phyloP scores from a whole-genome alignment of 805 yeast genomes.

The Myxozyma geophila region DNA sequence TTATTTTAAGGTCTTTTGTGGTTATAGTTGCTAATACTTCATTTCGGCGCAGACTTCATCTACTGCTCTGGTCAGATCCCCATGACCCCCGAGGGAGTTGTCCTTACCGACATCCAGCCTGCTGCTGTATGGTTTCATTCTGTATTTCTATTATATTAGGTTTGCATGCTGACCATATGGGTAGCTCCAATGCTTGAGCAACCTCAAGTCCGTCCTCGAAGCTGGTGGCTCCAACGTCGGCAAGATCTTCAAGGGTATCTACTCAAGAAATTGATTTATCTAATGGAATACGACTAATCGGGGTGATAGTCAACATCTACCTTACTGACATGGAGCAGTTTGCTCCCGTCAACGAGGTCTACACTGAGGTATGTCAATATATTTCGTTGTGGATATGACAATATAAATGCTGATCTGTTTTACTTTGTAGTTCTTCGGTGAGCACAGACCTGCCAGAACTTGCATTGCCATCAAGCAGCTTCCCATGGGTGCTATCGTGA shows the following conservation, averaged over 20 bases:
- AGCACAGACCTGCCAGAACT: conserved; percentile 93
- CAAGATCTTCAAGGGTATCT: conserved; percentile 67
- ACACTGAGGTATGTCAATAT: conserved; percentile 52
- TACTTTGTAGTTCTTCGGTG: conserved; percentile 61
- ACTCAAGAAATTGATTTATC: conserved; percentile 43
- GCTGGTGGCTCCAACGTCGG: conserved; percentile 85
- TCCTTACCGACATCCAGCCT: conserved; percentile 72
- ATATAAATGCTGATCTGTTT: background rate
- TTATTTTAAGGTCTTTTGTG: background rate
- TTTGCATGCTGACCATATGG: background rate
- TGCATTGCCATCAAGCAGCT: conserved; percentile 93
- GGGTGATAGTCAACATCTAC: conserved; percentile 67
- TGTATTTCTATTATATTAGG: no score
- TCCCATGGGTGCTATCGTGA: conserved; percentile 78
- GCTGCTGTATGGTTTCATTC: conserved; percentile 33
- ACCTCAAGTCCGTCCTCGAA: conserved; percentile 64
- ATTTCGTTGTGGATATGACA: background rate
- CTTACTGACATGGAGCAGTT: conserved; percentile 89
- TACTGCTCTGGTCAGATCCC: conserved; percentile 97
- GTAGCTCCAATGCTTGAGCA: conserved; percentile 48
- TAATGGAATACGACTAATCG: background rate
- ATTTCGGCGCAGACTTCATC: conserved; percentile 61
- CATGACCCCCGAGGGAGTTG: conserved; percentile 71
- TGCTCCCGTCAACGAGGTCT: conserved; percentile 82
- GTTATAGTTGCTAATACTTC: background rate